Base-by-base conservation (phyloP, 768 basidiomycete genomes). In the Erythrobasidium yunnanense region DNA sequence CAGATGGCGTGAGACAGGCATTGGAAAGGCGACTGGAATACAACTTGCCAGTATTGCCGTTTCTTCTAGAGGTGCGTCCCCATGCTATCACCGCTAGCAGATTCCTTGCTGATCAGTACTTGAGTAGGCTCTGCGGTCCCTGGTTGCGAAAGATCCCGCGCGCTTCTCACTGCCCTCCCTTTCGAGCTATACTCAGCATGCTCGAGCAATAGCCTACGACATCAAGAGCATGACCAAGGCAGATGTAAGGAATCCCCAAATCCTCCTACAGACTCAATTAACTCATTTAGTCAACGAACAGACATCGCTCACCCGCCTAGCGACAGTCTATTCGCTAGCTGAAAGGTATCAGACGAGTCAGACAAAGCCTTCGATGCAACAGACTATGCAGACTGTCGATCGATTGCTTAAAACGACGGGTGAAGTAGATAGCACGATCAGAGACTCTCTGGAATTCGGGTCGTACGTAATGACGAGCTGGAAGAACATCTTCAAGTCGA, bases 321-420 rank as follows among this genome's bases (percentile, higher is more conserved):
- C 45, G 49, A 63, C 60, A 7, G 60, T 63, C n/a, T 63, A 63
- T 51, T 50, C 60, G 15, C 47, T 63, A 3, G 25, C 47, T 11
- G 60, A 63, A 63, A 30, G 32, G 20, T 63, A 63, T 38, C 60
- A 63, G 49, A 15, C 42, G 4, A 32, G 47, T 7, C 42, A 27
- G 23, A 4, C 46, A 6, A 25, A 32, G 30, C 60, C 60, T 4
- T 20, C 27, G 27, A 7, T 63, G 2, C 47, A 47, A 23, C 30
- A 46, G n/a, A 38, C 42, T 13, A 23, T 63, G 25, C 22, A n/a
- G 30, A 33, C 49, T 23, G 27, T 35, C 17, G 32, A 63, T 32
- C 23, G 30, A 17, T 23, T 63, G 20, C 13, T 63, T 4, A 35
- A 63, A 25, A 25, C 25, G 20, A 50, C 60, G 27, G 46, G 7